Conservation (phyloP, 495 filamentous ascomycete genomes). For the Daldinia grandis region DNA sequence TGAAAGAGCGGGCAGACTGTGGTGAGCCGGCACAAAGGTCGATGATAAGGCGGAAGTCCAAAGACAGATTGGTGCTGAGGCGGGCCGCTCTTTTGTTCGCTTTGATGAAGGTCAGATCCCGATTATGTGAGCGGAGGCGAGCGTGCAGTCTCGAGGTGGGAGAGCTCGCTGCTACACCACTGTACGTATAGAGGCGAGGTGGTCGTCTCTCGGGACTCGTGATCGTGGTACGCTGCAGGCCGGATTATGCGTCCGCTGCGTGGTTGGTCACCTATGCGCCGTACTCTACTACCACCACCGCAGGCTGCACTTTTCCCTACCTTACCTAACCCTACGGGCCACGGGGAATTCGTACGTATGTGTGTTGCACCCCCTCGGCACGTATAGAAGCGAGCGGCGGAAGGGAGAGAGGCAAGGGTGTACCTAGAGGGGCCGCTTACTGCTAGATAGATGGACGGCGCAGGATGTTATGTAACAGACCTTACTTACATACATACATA, state of each 20-base stretch:
- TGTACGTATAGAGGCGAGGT: not conserved
- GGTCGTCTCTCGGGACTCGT: constrained; percentile 29
- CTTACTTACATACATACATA: too few relatives aligned
- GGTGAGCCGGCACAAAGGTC: not conserved
- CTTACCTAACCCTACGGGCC: not conserved
- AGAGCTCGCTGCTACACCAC: not conserved
- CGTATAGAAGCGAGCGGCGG: constrained; percentile 3
- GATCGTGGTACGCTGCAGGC: constrained; percentile 37
- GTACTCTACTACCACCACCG: not conserved
- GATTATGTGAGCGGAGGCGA: constrained; percentile 22
- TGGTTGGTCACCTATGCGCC: constrained; percentile 32
- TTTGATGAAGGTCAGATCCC: constrained; percentile 2
- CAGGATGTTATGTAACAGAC: constrained; percentile 4
- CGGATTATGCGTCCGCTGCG: constrained; percentile 23
- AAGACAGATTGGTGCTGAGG: not conserved
- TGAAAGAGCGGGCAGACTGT: not conserved
- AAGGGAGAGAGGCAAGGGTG: not conserved
- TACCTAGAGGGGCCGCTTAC: not conserved
- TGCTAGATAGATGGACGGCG: not conserved
- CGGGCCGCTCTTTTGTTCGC: constrained; percentile 5
- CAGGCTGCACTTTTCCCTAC: not conserved
- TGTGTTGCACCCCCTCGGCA: constrained; percentile 8
- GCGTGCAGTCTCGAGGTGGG: not conserved
- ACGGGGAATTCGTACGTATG: not conserved
- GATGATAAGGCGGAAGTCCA: not conserved